These are phyloP conservation scores for Apiospora pterosperma DNA, from an alignment of 2,329 filamentous ascomycete species.

Conservation along the genomic window DNA sequence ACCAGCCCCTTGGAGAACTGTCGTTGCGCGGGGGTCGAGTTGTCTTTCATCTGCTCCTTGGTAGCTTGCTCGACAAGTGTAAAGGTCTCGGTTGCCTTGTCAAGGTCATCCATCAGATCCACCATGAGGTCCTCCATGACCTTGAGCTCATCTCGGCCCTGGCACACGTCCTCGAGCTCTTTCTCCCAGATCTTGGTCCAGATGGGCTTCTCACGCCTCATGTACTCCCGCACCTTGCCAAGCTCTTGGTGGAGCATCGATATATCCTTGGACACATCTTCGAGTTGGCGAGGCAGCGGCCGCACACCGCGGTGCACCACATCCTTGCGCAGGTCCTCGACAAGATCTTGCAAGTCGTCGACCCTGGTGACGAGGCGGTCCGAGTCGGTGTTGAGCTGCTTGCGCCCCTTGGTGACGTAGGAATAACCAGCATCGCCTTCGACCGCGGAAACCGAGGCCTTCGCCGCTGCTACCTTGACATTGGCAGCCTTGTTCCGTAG, in stretches of 20 bases:
- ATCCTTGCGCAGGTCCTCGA: slow-evolving; percentile 96
- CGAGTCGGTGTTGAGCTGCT: slow-evolving; percentile 80
- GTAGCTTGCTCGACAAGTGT: slow-evolving; percentile 94
- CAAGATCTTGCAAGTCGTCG: slow-evolving; percentile 93
- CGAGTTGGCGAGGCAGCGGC: slow-evolving; percentile 84
- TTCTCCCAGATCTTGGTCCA: slow-evolving; percentile 99
- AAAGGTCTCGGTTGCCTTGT: slow-evolving; percentile 92
- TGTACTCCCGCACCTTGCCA: slow-evolving; percentile 89
- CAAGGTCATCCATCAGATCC: slow-evolving; percentile 89
- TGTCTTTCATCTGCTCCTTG: slow-evolving; percentile 91
- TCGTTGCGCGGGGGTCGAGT: slow-evolving; percentile 46
- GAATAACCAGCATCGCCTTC: slow-evolving; percentile 77
- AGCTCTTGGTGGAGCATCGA: slow-evolving; percentile 77
- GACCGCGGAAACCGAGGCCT: slow-evolving; percentile 66
- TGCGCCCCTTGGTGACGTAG: slow-evolving; percentile 84
- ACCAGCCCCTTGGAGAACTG: slow-evolving; percentile 55
- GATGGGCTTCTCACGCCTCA: slow-evolving; percentile 86
- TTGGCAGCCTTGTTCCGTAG: slow-evolving; percentile 78
- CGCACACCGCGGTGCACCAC: slow-evolving; percentile 91
- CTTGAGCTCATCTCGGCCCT: slow-evolving; percentile 89
- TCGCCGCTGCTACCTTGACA: slow-evolving; percentile 73
- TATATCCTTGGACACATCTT: slow-evolving; percentile 86
- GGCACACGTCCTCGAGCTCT: slow-evolving; percentile 91
- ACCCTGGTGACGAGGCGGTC: slow-evolving; percentile 89
- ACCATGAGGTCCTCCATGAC: slow-evolving; percentile 94